Base-by-base conservation (phyloP, 352 stramenopile species). In the Globisporangium irregulare region DNA sequence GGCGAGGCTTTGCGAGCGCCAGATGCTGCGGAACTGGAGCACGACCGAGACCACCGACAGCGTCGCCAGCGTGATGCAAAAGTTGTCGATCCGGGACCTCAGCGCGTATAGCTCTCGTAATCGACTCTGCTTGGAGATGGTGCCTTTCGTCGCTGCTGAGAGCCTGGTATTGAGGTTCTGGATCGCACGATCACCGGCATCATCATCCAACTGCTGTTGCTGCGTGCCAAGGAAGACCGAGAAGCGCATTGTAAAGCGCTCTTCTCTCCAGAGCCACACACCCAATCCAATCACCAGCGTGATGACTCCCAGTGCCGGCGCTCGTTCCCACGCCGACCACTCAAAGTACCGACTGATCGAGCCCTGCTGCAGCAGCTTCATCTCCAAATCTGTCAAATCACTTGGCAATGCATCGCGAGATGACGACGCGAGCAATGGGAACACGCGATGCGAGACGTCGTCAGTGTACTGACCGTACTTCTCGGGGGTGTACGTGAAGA, bases 1-100 rank as follows among this genome's bases (percentile, higher is more conserved):
- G 1, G 27, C 18, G 43, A 56, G 41, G 0, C 9, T 58, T 58
- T 77, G 71, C 41, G 74, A 80, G 4, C 72, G 66, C 82, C 82
- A 91, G 54, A 91, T 87, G 5, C 75, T 80, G 20, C 81, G 81
- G 18, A 89, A 78, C 59, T 91, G 82, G 24, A 88, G 64, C 32
- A 86, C 75, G 4, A 85, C 82, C 6, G 70, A 67, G 15, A 73
- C 14, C 1, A 86, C 73, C 0, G 81, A 89, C 1, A 87, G 56
- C 14, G 51, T 58, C 12, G 77, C 73, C 27, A 87, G 64, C 7
- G 51, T 38, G 46, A 75, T 76, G 29, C 77, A 84, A 59, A 72
- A 73, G n/a, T 57, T 74, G 69, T 84, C 79, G 18, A 60, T 78
- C 24, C 53, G 61, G 46, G 70, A 58, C 6, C 78, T 72, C 36